These are phyloP conservation scores for Hypoxylon fuscum DNA, from an alignment of 495 filamentous ascomycete species.

Conservation along the genomic window DNA sequence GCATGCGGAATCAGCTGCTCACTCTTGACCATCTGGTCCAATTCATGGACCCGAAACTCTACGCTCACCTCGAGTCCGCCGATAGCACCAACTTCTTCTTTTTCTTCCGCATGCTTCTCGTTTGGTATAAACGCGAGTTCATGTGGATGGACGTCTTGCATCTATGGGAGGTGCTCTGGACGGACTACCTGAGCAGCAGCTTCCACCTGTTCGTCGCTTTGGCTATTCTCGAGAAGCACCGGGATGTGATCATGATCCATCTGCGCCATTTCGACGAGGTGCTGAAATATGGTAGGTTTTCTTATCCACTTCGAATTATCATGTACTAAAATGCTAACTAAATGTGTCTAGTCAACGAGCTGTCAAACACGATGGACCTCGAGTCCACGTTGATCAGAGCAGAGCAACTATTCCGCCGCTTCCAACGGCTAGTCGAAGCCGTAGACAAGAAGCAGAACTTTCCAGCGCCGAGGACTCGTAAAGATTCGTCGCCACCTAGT, in stretches of 20 bases:
- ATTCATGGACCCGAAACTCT: slow-evolving; percentile 94
- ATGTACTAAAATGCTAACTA: slow-evolving; percentile 26
- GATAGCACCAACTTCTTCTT: slow-evolving; percentile 99
- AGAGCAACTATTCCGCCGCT: slow-evolving; percentile 86
- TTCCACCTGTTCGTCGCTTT: slow-evolving; percentile 96
- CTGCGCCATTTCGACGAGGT: slow-evolving; percentile 96
- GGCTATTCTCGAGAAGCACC: slow-evolving; percentile 94
- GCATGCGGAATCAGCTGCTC: slow-evolving; percentile 91
- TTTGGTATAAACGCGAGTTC: slow-evolving; percentile 99
- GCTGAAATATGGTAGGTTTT: slow-evolving; percentile 84
- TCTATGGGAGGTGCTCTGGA: slow-evolving; percentile 95
- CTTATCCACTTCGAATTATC: neutral
- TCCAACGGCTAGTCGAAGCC: slow-evolving; percentile 85
- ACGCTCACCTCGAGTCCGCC: slow-evolving; percentile 85
- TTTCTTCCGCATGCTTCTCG: slow-evolving; percentile 97
- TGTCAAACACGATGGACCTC: slow-evolving; percentile 91
- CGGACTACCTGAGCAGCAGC: slow-evolving; percentile 83
- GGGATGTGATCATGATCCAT: slow-evolving; percentile 93
- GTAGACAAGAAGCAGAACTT: slow-evolving; percentile 91
- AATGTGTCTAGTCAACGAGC: slow-evolving; percentile 78
- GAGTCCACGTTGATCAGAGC: slow-evolving; percentile 83
- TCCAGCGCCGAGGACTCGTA: slow-evolving; percentile 59
- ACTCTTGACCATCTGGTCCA: slow-evolving; percentile 93
- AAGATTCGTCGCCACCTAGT: slow-evolving; percentile 31
- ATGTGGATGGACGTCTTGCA: slow-evolving; percentile 84